These are phyloP conservation scores for Suhomyces choctaworum DNA, from an alignment of 1,139 yeast genomes.

Conservation along the genomic window DNA sequence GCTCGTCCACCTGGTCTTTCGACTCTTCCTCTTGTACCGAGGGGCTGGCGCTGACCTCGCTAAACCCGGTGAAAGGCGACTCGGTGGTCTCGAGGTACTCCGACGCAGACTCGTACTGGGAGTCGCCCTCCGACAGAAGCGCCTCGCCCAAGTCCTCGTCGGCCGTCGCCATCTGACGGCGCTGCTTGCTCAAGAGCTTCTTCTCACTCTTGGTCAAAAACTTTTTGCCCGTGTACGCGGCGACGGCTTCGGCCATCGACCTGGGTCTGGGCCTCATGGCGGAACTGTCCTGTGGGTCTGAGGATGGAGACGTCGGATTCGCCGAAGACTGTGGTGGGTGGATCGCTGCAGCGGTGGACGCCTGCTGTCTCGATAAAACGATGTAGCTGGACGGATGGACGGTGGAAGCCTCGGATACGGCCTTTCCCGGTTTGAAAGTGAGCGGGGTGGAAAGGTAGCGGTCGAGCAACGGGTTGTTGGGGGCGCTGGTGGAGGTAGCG, in stretches of 20 bases:
- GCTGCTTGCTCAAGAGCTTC: constrained; percentile 28
- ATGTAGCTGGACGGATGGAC: constrained; percentile 42
- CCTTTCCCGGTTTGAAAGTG: constrained; percentile 56
- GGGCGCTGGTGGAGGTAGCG: constrained; percentile 25
- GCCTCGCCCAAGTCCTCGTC: constrained; percentile 31
- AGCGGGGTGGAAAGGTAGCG: constrained; percentile 60
- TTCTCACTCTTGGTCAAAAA: constrained; percentile 43
- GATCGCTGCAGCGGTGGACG: constrained; percentile 7
- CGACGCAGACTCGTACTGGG: constrained; percentile 34
- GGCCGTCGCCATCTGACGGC: constrained; percentile 17
- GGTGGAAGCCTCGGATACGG: constrained; percentile 31
- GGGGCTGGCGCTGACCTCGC: constrained; percentile 11
- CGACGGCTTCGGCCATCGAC: constrained; percentile 63
- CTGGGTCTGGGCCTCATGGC: constrained; percentile 35
- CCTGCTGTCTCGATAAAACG: constrained; percentile 32
- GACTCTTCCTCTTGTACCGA: constrained; percentile 2
- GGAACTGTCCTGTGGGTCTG: constrained; percentile 1
- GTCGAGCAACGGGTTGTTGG: constrained; percentile 49
- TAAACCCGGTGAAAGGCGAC: constrained; percentile 20
- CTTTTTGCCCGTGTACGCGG: constrained; percentile 56
- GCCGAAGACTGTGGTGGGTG: not conserved
- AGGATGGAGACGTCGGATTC: not conserved
- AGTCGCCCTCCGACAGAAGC: constrained; percentile 21
- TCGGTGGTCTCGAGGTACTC: constrained; percentile 25
- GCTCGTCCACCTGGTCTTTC: constrained; percentile 8